These are phyloP conservation scores for Wickerhamiella occidentalis DNA, from an alignment of 805 yeast species.

Conservation along the genomic window DNA sequence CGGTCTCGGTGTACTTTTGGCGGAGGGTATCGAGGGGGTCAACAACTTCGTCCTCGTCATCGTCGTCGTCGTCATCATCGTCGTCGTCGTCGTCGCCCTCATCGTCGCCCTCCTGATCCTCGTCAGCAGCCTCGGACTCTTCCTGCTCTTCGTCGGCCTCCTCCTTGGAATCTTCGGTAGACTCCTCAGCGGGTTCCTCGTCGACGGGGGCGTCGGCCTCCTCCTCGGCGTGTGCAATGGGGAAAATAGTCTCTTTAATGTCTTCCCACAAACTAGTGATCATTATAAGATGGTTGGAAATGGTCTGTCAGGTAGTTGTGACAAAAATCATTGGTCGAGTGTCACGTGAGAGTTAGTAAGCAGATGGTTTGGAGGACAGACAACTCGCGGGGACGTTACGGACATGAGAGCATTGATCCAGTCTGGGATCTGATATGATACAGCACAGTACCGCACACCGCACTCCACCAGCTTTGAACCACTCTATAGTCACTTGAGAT, in stretches of 20 bases:
- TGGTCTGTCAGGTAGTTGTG: conserved; percentile 9
- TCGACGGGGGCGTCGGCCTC: conserved; percentile 23
- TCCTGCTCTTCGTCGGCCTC: conserved; percentile 27
- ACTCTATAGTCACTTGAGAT: too few relatives aligned
- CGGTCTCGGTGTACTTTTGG: conserved; percentile 38
- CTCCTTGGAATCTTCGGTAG: conserved; percentile 13
- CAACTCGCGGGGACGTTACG: too few relatives aligned
- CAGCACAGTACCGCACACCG: too few relatives aligned
- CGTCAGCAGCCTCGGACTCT: conserved; percentile 29
- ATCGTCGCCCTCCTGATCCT: conserved; percentile 31
- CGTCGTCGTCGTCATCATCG: conserved; percentile 48
- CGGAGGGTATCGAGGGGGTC: conserved; percentile 56
- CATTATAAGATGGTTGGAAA: conserved; percentile 13
- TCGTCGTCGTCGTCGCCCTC: conserved; percentile 38
- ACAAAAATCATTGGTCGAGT: conserved; percentile 3
- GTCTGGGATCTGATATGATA: too few relatives aligned
- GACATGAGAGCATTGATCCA: too few relatives aligned
- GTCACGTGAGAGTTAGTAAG: conserved; percentile 7
- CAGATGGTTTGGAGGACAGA: too few relatives aligned
- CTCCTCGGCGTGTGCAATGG: conserved; percentile 64
- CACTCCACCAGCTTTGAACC: too few relatives aligned
- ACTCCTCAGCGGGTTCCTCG: conserved; percentile 10
- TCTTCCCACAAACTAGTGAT: conserved; percentile 42
- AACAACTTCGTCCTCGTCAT: conserved; percentile 55
- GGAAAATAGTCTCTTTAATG: conserved; percentile 65